A percentile compares a stretch with the other conserved stretches of the same genome.
These are phyloP conservation scores for Petasospora fabianii DNA, from an alignment of 1,139 yeast species.

Conservation along the genomic window DNA sequence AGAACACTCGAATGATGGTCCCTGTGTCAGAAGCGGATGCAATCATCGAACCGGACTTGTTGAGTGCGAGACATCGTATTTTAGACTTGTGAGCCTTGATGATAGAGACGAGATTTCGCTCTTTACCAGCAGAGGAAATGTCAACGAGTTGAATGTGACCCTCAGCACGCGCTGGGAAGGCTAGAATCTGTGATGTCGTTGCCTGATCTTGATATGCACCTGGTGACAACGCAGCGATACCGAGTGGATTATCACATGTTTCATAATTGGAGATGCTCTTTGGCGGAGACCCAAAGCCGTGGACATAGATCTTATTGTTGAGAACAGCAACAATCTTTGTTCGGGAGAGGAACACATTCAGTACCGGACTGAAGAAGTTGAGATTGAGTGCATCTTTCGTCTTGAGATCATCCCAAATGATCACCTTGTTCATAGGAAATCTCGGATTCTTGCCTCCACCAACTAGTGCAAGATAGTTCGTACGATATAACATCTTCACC, in stretches of 20 bases:
- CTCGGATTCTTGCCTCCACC: conserved; percentile 85
- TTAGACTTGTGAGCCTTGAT: conserved; percentile 80
- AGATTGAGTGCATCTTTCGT: conserved; percentile 69
- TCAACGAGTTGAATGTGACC: conserved; percentile 35
- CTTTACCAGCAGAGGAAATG: conserved; percentile 31
- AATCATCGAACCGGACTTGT: conserved; percentile 69
- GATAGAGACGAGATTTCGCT: conserved; percentile 60
- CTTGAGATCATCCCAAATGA: conserved; percentile 90
- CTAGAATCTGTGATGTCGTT: conserved; percentile 46
- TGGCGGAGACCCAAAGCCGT: conserved; percentile 81
- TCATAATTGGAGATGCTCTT: conserved; percentile 65
- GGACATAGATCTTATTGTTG: conserved; percentile 63
- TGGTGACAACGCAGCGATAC: conserved; percentile 61
- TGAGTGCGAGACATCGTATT: conserved; percentile 64
- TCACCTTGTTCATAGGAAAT: conserved; percentile 70
- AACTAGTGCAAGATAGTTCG: conserved; percentile 83
- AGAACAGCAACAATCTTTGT: conserved; percentile 72
- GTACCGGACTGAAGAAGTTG: conserved; percentile 71
- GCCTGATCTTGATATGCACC: conserved; percentile 26
- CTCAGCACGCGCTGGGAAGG: conserved; percentile 55
- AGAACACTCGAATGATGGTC: conserved; percentile 76
- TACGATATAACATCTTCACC: conserved; percentile 80
- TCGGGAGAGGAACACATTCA: conserved; percentile 71
- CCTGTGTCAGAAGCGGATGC: conserved; percentile 91
- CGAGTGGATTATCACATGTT: conserved; percentile 63